A percentile compares a stretch with the other conserved stretches of the same genome.
Evolutionary conservation across 306 rosid species (phyloP).

Genomic region (Pterocarpus macrocarpus): DNA sequence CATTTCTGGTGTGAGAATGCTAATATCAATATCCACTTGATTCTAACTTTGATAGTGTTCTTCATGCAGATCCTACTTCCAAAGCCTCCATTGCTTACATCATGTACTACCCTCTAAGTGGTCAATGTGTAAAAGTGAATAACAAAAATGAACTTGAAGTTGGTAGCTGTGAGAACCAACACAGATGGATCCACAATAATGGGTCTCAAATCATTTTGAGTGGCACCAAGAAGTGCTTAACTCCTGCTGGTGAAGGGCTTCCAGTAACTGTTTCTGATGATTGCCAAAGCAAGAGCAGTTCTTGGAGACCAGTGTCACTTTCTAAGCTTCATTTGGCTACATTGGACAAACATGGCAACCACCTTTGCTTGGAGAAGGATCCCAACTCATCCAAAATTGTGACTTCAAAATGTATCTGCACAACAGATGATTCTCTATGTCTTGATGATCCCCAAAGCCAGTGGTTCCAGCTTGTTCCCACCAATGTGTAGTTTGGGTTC

Average conservation of each 20-base stretch:
- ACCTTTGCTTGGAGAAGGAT: slow-evolving; percentile 54
- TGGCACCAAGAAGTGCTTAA: slow-evolving; percentile 44
- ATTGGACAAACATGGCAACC: slow-evolving; percentile 1
- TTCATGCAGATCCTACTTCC: slow-evolving; percentile 62
- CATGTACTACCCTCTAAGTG: slow-evolving; percentile 54
- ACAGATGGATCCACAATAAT: slow-evolving; percentile 47
- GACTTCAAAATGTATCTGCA: slow-evolving; percentile 59
- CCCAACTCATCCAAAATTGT: slow-evolving; percentile 48
- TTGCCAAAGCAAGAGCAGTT: slow-evolving; percentile 46
- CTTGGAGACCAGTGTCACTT: slow-evolving; percentile 52
- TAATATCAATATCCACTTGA: background rate
- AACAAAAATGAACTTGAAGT: slow-evolving; percentile 51
- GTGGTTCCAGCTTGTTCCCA: slow-evolving; percentile 60
- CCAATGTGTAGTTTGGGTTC: slow-evolving; percentile 51
- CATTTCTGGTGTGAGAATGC: no score
- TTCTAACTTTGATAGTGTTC: slow-evolving; percentile 5
- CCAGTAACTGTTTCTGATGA: slow-evolving; percentile 48
- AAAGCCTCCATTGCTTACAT: slow-evolving; percentile 37
- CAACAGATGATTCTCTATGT: slow-evolving; percentile 52
- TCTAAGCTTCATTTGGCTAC: slow-evolving; percentile 62
- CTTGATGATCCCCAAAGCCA: slow-evolving; percentile 58
- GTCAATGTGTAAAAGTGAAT: slow-evolving; percentile 56
- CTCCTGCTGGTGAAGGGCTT: slow-evolving; percentile 46
- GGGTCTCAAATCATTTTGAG: slow-evolving; percentile 31
- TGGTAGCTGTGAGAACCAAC: slow-evolving; percentile 48